Evolutionary conservation across 148 eudicot species (phyloP), one percentile per base, ranked within the genome.

Genomic region (Vaccinium darrowii): DNA sequence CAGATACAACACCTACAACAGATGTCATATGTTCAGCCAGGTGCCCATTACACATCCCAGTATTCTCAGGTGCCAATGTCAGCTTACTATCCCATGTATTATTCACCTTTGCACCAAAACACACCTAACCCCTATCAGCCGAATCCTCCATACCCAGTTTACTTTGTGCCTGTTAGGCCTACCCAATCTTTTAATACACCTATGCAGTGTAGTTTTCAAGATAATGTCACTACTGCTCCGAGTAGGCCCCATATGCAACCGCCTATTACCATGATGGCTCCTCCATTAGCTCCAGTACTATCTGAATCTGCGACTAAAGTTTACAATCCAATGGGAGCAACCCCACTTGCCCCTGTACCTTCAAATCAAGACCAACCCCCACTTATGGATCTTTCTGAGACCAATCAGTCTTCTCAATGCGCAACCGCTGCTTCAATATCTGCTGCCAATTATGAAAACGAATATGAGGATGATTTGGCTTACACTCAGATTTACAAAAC

Each of bases 401-500:
- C 62, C 49, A 81, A 69, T 83, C 91, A 82, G 63, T 51, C 91
- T 6, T 81, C 90, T 50, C 93, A 87, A 50, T 76, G 93, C 8
- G 84, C 86, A 69, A 83, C 85, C 16, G 56, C 87, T 79, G 27
- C 90, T 74, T 62, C 88, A 47, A 57, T 84, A 10, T 90, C 89
- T 77, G 84, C 86, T 79, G 27, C 87, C 78, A 86, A 54, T 87
- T 83, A 80, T 72, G 80, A 82, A 27, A 76, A 65, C 19, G 93
- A 95, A 80, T 87, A 81, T 80, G 90, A 83, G 78, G 98, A 94
- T 76, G 95, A 94, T 54, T 87, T 92, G 78, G 91, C 91, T 82
- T 94, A 90, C 87, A 91, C 90, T 83, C 94, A 92, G 85, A 93
- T 94, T 89, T 96, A 96, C 78, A 96, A 94, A 88, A 91, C 92